Percentiles rank a stretch among this genome's conserved stretches.
Conservation (phyloP, 208 protist genomes). For the Trypanosoma platydactyli region DNA sequence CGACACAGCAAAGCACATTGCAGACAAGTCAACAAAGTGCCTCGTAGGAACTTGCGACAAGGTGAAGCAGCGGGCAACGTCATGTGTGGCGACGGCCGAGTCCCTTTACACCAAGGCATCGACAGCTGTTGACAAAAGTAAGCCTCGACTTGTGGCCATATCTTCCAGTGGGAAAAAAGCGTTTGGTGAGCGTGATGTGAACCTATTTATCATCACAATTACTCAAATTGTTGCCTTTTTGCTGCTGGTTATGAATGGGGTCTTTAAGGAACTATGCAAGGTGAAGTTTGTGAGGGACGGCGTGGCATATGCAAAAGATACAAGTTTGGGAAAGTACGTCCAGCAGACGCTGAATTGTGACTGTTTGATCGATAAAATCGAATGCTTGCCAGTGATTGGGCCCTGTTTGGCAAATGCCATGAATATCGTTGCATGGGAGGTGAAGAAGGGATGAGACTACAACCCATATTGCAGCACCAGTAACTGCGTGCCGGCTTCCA, state of each 20-base stretch:
- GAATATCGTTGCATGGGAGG: constrained; percentile 26
- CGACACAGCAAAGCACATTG: constrained; percentile 16
- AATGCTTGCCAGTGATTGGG: constrained; percentile 41
- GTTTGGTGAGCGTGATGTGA: neutral
- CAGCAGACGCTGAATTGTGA: neutral
- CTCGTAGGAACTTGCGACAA: constrained; percentile 1
- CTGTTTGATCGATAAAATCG: neutral
- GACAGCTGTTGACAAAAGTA: neutral
- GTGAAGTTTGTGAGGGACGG: constrained; percentile 13
- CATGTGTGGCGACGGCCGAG: constrained; percentile 13
- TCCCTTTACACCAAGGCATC: constrained; percentile 3
- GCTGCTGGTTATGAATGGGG: constrained; percentile 30
- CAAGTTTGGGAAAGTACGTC: neutral
- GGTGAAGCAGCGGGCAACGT: constrained; percentile 6
- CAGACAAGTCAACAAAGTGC: constrained; percentile 11
- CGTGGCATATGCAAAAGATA: constrained; percentile 7
- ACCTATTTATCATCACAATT: constrained; percentile 29
- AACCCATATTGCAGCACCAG: too few species aligned
- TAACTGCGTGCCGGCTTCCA: too few species aligned
- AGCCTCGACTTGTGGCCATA: constrained; percentile 5
- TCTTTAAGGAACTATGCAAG: constrained; percentile 23
- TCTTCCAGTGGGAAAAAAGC: neutral
- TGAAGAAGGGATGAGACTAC: constrained; percentile 19
- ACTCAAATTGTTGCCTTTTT: constrained; percentile 39
- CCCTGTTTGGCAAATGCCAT: constrained; percentile 28